Base-by-base conservation (phyloP, 805 yeast genomes). In the Candida pseudoglaebosa region DNA sequence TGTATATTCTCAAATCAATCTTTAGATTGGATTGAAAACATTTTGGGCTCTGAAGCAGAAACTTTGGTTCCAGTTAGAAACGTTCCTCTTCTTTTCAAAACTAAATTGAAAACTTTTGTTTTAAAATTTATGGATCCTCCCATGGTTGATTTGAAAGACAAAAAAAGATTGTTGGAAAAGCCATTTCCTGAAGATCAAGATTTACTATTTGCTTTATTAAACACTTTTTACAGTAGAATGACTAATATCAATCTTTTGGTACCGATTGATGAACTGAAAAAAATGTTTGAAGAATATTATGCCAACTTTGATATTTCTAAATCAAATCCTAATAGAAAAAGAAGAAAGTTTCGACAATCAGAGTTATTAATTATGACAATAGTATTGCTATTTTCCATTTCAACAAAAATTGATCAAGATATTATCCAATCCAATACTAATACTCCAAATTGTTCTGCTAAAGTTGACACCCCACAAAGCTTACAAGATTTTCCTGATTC, bases 291-390 rank as follows among this genome's bases (percentile, higher is more conserved):
- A 12, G 40, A 26, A 3, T 62, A 60, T 46, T 65, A 53, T 40
- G 28, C 44, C 4, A 49, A 47, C 19, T 26, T 34, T 13, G 19
- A 34, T 10, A 39, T 37, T 24, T 28, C 40, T 7, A 33, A 40
- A 28, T 19, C 24, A 9, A 10, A 29, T 3, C 9, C 14, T 7
- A 5, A n/a, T 6, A 32, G 24, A 20, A 41, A 39, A 31, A 37
- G 44, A 17, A 46, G 46, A 30, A 39, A 32, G 15, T 55, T 63
- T 37, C 54, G 52, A 37, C 48, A 45, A 15, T 57, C 68, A 7
- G 70, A 67, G 36, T 48, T 60, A 24, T 48, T 67, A 41, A 46
- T 57, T 7, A 65, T 67, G 69, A 54, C 57, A 15, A 34, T 59
- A 19, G 52, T 54, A 0, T 35, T 66, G 22, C 45, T 59, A 22